Conservation (phyloP, 164 flowering plant genomes). For the Nelumbo lutea region DNA sequence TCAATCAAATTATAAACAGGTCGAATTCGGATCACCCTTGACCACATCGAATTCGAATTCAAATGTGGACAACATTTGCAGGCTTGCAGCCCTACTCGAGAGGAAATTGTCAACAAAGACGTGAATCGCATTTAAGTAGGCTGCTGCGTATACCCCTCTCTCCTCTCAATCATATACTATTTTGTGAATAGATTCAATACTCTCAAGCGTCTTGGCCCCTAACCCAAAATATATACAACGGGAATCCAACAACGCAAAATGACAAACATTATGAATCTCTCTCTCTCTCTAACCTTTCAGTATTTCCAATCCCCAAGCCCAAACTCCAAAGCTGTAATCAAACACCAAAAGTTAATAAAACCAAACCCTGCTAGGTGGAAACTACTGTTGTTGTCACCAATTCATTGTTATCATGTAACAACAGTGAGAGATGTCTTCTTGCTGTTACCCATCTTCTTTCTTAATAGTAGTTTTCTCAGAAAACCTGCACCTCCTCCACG, state of each 20-base stretch:
- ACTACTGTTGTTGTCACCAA: background rate
- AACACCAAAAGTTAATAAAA: background rate
- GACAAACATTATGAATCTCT: background rate
- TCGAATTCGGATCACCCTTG: too few relatives aligned
- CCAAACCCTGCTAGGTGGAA: background rate
- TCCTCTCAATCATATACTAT: background rate
- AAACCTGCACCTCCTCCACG: conserved; percentile 44
- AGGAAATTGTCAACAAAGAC: too few relatives aligned
- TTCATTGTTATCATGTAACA: conserved; percentile 8
- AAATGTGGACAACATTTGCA: too few relatives aligned
- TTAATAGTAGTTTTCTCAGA: conserved; percentile 52
- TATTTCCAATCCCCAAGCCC: background rate
- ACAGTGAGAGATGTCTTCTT: conserved; percentile 32
- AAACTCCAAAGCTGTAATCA: background rate
- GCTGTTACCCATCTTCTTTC: conserved; percentile 51
- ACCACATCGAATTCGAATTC: too few relatives aligned
- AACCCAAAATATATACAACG: background rate
- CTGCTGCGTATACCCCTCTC: too few relatives aligned
- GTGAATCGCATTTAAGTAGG: too few relatives aligned
- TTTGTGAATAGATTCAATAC: background rate
- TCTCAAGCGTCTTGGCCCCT: background rate
- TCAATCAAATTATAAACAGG: too few relatives aligned
- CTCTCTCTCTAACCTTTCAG: background rate
- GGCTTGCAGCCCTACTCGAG: too few relatives aligned
- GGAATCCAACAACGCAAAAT: background rate